Evolutionary conservation across 805 yeast species (phyloP).

Genomic region (Saccharomycopsis microspora): DNA sequence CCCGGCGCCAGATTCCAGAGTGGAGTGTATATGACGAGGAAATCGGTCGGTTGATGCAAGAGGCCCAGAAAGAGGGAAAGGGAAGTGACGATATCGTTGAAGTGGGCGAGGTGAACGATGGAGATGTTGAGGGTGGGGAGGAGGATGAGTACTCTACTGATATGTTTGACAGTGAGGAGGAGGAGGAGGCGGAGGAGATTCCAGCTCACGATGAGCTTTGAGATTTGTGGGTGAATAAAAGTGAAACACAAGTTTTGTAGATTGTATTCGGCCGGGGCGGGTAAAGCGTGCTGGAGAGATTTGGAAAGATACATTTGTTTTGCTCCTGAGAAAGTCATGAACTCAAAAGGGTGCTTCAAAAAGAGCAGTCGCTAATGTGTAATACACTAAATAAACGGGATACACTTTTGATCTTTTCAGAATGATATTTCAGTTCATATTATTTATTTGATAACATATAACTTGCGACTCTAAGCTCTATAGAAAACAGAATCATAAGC

Average conservation of each 20-base stretch:
- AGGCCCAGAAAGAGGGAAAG: constrained; percentile 9
- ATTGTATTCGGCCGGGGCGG: background rate
- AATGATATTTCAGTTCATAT: too few species aligned
- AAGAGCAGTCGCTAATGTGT: background rate
- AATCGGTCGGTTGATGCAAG: constrained; percentile 25
- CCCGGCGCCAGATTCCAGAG: constrained; percentile 66
- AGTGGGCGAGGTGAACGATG: background rate
- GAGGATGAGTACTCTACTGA: background rate
- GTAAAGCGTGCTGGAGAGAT: background rate
- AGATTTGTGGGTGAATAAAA: background rate
- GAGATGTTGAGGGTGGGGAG: background rate
- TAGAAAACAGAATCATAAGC: too few species aligned
- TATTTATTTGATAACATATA: too few species aligned
- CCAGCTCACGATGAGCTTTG: constrained; percentile 9
- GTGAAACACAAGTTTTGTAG: background rate
- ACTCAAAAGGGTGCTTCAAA: background rate
- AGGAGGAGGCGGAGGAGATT: background rate
- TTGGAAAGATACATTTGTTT: background rate
- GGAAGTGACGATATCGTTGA: background rate
- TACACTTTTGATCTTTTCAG: too few species aligned
- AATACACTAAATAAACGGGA: too few species aligned
- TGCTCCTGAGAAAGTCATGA: background rate
- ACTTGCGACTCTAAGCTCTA: too few species aligned
- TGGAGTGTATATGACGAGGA: constrained; percentile 60
- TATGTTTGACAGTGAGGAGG: background rate